Evolutionary conservation across 2,329 filamentous ascomycete genomes (phyloP), one percentile per base, ranked within the genome.

Genomic region (Lasiodiplodia gonubiensis): DNA sequence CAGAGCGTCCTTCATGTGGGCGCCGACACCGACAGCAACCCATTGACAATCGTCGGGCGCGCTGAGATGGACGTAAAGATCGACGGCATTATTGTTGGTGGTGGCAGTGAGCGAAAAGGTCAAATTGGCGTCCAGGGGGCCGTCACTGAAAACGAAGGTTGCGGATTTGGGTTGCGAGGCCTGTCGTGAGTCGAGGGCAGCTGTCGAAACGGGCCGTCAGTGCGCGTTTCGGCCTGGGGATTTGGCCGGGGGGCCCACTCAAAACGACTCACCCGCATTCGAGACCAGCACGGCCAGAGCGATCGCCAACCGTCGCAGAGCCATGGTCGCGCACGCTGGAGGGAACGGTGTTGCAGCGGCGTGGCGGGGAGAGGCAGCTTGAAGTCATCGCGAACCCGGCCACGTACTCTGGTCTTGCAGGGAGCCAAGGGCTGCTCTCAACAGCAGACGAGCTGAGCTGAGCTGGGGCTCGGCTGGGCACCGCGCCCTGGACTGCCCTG

Each of bases 1-100:
- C 27, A 88, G 78, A 8, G 85, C 81, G 3, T 79, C 76, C 83
- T 87, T 87, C 71, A 82, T 80, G 55, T 81, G 71, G 67, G 79
- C 81, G 54, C 86, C 87, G 46, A 88, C 80, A 42, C 87, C 87
- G 51, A 89, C 75, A 67, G 83, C 85, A 51, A 82, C 82, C 86
- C 86, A 89, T 42, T 83, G 81, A 46, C 80, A 76, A 11, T 74
- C 73, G 46, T 74, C 77, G 35, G 83, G 80, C 48, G 84, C 82
- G 68, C 83, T 81, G 18, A 89, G 71, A n/a, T 82, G 82, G 74
- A 88, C 86, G 77, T 82, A 88, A 48, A 88, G 73, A 70, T 87
- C 76, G 57, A 46, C 23, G 21, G 21, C 35, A 68, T 80, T 78
- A 67, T 79, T 80, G 27, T 69, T 67, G 10, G 64, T 57, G n/a